Base-by-base conservation (phyloP, 2,329 filamentous ascomycete species). In the Stagonosporopsis tanaceti region DNA sequence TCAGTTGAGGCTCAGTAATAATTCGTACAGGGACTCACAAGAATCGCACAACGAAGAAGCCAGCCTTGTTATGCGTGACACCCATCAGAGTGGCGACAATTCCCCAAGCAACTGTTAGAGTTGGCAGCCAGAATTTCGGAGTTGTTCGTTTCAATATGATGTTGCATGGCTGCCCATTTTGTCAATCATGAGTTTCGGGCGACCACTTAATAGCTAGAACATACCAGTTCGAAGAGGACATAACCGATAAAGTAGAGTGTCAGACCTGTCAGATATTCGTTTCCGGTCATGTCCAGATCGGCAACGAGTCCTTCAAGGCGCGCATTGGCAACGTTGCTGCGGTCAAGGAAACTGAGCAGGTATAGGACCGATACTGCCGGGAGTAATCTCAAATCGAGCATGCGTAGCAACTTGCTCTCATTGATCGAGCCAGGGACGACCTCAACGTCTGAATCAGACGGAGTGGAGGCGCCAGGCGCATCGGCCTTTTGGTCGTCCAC, bases 191-290 rank as follows among this genome's bases (percentile, higher is more conserved):
- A 22, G 6, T 22, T 6, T 22, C 5, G 5, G 37, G 12, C 30
- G 7, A 39, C 5, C 37, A 22, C 8, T 22, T 12, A 8, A 11
- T 22, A 39, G 8, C 8, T 2, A 20, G n/a, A 22, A 22, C 37
- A 4, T 22, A 39, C 37, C 6, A 88, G 80, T 62, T 82, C 81
- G 54, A 82, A 78, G 2, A 80, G 59, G 8, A 81, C 78, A 57
- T 83, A 83, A 4, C 78, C 78, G 53, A 82, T 76, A 66, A 91
- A 91, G 71, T 89, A 91, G 0, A 90, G 71, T 0, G 87, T 90
- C 38, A 90, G 68, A 1, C 86, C 86, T 0, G 84, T 87, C 1
- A 90, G 78, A 55, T 91, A 90, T 63, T 89, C 81, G 53, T 76
- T 74, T 0, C 73, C 74, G 1, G 74, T 76, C 70, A 78, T 74